phyloP scores from a whole-genome alignment of 345 rosid species.

The Eucalyptus cloeziana region DNA sequence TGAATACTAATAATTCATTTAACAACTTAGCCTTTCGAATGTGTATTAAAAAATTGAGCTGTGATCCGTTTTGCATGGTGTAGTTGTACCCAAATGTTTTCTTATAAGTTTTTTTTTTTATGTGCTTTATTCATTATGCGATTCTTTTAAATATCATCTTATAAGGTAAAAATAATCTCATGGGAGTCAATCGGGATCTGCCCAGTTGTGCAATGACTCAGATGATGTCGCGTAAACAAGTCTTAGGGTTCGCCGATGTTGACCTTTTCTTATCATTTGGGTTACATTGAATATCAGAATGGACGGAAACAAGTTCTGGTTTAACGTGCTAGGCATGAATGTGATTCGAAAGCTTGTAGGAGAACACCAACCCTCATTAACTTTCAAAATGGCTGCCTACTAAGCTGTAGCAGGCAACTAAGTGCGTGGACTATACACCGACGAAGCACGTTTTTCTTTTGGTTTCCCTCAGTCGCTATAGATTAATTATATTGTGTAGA shows the following conservation, averaged over 20 bases:
- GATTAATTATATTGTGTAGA: neutral
- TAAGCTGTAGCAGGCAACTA: neutral
- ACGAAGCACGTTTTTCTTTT: neutral
- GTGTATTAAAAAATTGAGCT: too few species aligned
- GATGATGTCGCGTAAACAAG: neutral
- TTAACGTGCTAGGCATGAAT: neutral
- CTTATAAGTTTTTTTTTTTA: neutral
- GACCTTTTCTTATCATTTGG: neutral
- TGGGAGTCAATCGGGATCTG: neutral
- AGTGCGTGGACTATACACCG: neutral
- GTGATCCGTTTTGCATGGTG: neutral
- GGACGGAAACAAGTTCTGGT: neutral
- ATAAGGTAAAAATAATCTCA: neutral
- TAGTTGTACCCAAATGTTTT: neutral
- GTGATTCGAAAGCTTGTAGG: neutral
- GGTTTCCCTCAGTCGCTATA: neutral
- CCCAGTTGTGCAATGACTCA: neutral
- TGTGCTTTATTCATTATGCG: neutral
- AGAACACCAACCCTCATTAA: neutral
- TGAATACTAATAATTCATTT: too few species aligned
- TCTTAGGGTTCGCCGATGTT: neutral
- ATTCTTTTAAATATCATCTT: neutral
- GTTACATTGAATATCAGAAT: neutral
- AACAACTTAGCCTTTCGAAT: neutral
- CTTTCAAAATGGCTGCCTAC: neutral